Evolutionary conservation across 225 moss, liverwort and hornwort species (phyloP), one percentile per base, ranked within the genome.

Genomic region (Asterella californica): DNA sequence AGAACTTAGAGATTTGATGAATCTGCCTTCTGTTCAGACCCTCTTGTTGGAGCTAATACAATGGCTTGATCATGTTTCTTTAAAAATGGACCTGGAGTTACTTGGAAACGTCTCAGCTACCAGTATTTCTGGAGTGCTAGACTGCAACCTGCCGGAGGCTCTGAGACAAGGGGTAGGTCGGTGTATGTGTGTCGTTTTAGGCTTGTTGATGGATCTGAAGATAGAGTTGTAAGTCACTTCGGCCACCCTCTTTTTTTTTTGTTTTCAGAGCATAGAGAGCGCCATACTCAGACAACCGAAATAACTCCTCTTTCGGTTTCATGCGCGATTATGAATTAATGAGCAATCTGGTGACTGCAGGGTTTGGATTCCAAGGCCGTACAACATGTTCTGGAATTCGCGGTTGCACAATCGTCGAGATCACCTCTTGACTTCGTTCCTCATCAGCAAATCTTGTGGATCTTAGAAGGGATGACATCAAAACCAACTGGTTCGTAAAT

Each of bases 371-470:
- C 63, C 29, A 81, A 79, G 52, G 69, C 74, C 9, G 48, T 87
- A 32, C 33, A 79, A 14, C 67, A 33, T 33, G 36, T 53, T 71
- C 81, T 94, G 75, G 89, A 91, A 24, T 93, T 93, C 79, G 83
- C 90, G 14, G 60, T 90, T 73, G 85, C 84, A 22, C 89, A 90
- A 74, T 84, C 95, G 22, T 89, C 91, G 62, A 91, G 97, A 76
- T 93, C 93, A 78, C 95, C 94, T 37, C 82, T 87, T 76, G 97
- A 99, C 83, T 84, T 93, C 30, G 92, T 99, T 80, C 93, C 97
- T 45, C 93, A 93, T 83, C 97, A 95, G 61, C 93, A 91, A 52
- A 85, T 95, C 29, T 76, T 95, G 32, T 99, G 97, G 97, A 82
- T 99, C 27, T 64, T 91, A 57, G 91, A 91, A 69, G 88, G 87